phyloP scores from a whole-genome alignment of 257 asterid species.

The Nyctanthes arbortristis region DNA sequence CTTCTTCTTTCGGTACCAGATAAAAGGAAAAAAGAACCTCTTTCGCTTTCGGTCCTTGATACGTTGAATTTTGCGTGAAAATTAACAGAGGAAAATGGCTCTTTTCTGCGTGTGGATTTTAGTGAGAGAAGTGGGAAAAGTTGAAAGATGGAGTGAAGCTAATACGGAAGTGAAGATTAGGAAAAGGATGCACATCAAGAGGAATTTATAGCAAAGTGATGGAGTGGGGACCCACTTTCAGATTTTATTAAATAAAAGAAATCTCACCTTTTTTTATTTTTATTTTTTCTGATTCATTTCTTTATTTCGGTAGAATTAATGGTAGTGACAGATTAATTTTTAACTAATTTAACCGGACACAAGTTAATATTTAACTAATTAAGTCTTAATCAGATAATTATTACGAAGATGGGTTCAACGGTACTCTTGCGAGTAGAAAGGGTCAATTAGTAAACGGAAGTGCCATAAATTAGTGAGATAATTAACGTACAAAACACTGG shows the following conservation, averaged over 20 bases:
- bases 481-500: conserved; percentile 26
- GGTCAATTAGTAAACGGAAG: conserved; percentile 11
- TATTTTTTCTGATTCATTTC: neutral
- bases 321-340: conserved; percentile 27
- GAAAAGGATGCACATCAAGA: conserved; percentile 24
- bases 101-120: neutral
- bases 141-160: conserved; percentile 33
- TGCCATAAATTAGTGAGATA: conserved; percentile 4
- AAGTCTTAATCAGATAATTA: neutral
- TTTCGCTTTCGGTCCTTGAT: conserved; percentile 24
- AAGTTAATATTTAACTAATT: neutral
- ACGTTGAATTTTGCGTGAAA: conserved; percentile 14
- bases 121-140: conserved; percentile 25
- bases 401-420: conserved; percentile 23
- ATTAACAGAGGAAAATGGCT: conserved; percentile 3
- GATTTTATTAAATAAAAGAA: conserved; percentile 31
- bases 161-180: conserved; percentile 39
- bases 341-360: conserved; percentile 20
- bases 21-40: neutral
- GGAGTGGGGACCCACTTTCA: conserved; percentile 46
- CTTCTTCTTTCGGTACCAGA: neutral
- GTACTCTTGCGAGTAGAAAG: neutral
- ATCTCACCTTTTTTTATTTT: neutral
- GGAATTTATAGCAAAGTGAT: conserved; percentile 47
- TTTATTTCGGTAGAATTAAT: conserved; percentile 15